A percentile compares a stretch with the other conserved stretches of the same genome.
Evolutionary conservation across 2,329 filamentous ascomycete species (phyloP).

Genomic region (Penicillium olsonii): DNA sequence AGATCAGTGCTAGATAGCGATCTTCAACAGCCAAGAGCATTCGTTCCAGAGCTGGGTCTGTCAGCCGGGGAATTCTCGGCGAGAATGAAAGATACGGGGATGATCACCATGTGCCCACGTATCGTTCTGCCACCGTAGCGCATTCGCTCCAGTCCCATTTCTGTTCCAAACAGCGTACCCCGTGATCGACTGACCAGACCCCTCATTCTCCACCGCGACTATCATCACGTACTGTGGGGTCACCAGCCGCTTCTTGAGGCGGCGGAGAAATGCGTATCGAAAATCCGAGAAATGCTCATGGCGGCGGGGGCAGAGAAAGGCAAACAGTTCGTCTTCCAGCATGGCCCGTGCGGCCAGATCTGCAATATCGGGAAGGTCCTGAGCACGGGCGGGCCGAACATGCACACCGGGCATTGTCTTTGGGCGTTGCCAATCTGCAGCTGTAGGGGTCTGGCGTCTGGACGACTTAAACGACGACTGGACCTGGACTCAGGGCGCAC

Average conservation of each 20-base stretch:
- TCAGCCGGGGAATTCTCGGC: neutral
- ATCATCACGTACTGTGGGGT: slow-evolving; percentile 12
- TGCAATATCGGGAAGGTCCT: slow-evolving; percentile 14
- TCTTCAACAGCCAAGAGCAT: slow-evolving; percentile 1
- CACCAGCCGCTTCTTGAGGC: slow-evolving; percentile 6
- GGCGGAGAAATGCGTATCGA: slow-evolving; percentile 12
- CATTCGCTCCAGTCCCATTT: neutral
- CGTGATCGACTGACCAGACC: slow-evolving; percentile 4
- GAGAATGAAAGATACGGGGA: neutral
- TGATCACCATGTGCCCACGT: slow-evolving; percentile 6
- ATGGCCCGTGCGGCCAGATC: slow-evolving; percentile 17
- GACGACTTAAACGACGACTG: neutral
- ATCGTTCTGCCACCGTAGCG: neutral
- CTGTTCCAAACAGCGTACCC: slow-evolving; percentile 14
- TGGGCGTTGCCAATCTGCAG: neutral
- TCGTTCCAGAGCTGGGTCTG: slow-evolving; percentile 3
- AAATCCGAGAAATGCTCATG: slow-evolving; percentile 11
- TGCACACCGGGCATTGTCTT: neutral
- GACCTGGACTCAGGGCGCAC: neutral
- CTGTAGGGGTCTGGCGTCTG: neutral
- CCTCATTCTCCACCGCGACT: slow-evolving; percentile 5
- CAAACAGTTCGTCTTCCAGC: slow-evolving; percentile 16
- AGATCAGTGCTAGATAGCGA: slow-evolving; percentile 1
- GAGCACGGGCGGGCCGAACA: slow-evolving; percentile 7
- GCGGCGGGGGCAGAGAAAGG: slow-evolving; percentile 12